Evolutionary conservation across 768 basidiomycete species (phyloP), one percentile per base, ranked within the genome.

Genomic region (Suillus variegatus): DNA sequence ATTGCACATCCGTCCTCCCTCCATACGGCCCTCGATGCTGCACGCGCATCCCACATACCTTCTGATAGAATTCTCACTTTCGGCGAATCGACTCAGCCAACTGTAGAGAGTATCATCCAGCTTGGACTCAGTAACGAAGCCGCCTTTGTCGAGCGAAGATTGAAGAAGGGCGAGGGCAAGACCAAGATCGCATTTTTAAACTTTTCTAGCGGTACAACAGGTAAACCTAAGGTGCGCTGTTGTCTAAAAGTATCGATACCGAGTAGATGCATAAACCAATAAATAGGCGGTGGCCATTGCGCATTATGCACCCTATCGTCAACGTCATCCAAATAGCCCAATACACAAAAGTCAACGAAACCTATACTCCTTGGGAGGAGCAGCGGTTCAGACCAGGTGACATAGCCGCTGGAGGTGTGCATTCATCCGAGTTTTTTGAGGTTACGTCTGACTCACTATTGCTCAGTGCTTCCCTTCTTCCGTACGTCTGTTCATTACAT

Each of bases 161-260:
- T 91, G 49, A 69, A 72, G 28, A 80, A 81, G 14, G 90, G 88
- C 8, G 90, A 90, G 74, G 86, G 80, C 25, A 87, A 82, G 71
- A 84, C 79, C 18, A 83, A 85, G 52, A 65, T 92, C n/a, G 90
- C 90, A 4, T 88, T 91, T 68, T 77, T 92, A 62, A 85, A 83
- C 61, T 90, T 92, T 68, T 91, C 90, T 1, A 91, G 89, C 66
- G 90, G 90, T 14, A 92, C 90, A 25, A 92, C 91, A 25, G 90
- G 90, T 74, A 78, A 75, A 71, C 80, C 75, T 38, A 74, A 75
- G 66, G 74, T 74, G 14, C 63, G 6, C 18, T 13, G 16, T 52
- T 4, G 36, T 25, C 6, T 25, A 25, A 25, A 25, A 5, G 35
- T 1, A 8, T 18, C 8, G 35, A 28, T 10, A 6, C 16, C 14